Percentiles rank a stretch among this genome's conserved stretches.
These are phyloP conservation scores for Tulasnella sp. DNA, from an alignment of 768 basidiomycete genomes.

Conservation along the genomic window DNA sequence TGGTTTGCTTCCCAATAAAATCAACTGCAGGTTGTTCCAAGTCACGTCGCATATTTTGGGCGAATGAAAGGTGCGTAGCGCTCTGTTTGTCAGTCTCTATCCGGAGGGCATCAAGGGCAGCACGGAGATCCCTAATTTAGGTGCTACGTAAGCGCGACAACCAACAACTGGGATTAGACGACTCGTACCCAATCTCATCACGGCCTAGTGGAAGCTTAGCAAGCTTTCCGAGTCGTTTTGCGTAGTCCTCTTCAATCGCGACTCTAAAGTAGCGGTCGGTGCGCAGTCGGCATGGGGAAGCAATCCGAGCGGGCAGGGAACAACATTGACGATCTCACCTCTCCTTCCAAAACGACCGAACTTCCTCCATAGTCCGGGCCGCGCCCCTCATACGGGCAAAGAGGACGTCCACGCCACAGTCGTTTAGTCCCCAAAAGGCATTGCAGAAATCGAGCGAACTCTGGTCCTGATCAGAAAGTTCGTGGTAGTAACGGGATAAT, in stretches of 20 bases:
- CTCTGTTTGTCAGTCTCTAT: slow-evolving; percentile 78
- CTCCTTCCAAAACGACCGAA: slow-evolving; percentile 85
- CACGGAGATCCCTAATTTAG: slow-evolving; percentile 56
- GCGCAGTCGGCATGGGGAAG: not conserved
- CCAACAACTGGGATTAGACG: not conserved
- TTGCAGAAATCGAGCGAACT: slow-evolving; percentile 82
- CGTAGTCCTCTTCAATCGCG: slow-evolving; percentile 88
- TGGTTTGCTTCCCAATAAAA: slow-evolving; percentile 52
- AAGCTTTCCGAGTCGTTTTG: slow-evolving; percentile 68
- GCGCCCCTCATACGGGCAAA: slow-evolving; percentile 84
- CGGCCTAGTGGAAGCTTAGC: slow-evolving; percentile 63
- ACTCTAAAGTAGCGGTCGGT: too few species aligned
- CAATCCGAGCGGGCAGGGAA: not conserved
- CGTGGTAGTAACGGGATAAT: slow-evolving; percentile 15
- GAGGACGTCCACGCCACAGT: slow-evolving; percentile 83
- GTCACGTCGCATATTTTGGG: slow-evolving; percentile 60
- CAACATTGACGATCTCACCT: slow-evolving; percentile 40
- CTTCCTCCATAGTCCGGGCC: slow-evolving; percentile 74
- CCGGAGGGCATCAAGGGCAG: slow-evolving; percentile 65
- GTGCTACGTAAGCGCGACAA: not conserved
- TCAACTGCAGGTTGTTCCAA: slow-evolving; percentile 53
- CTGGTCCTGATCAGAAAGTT: slow-evolving; percentile 23
- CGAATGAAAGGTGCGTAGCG: slow-evolving; percentile 55
- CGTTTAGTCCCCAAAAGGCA: slow-evolving; percentile 83
- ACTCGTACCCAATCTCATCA: slow-evolving; percentile 86